These are phyloP conservation scores for Cladosporium phlei DNA, from an alignment of 2,329 filamentous ascomycete species.

Conservation along the genomic window DNA sequence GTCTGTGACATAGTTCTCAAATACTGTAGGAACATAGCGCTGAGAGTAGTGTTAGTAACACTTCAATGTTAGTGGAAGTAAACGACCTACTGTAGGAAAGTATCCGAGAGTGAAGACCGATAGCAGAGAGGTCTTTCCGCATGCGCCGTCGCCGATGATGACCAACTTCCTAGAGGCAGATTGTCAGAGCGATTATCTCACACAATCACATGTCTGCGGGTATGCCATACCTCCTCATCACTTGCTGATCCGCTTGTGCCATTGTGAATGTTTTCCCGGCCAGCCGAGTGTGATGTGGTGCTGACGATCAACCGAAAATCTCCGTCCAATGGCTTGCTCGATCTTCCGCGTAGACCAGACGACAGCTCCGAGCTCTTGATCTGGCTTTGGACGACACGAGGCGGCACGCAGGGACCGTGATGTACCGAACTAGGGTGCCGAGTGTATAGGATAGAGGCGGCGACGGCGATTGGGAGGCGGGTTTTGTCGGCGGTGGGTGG, in stretches of 20 bases:
- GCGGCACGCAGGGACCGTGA: slow-evolving; percentile 1
- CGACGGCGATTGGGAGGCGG: background rate
- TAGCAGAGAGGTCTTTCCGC: slow-evolving; percentile 94
- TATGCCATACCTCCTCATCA: slow-evolving; percentile 34
- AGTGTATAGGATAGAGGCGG: background rate
- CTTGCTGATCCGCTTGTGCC: slow-evolving; percentile 35
- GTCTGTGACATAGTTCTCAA: slow-evolving; percentile 99
- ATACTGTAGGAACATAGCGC: slow-evolving; percentile 77
- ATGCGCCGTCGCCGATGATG: slow-evolving; percentile 95
- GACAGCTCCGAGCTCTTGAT: slow-evolving; percentile 1
- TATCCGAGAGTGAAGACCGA: slow-evolving; percentile 98
- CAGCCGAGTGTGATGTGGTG: slow-evolving; percentile 9
- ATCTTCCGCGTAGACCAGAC: background rate
- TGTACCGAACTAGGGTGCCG: background rate
- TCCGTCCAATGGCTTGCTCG: slow-evolving; percentile 3
- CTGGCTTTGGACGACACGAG: slow-evolving; percentile 1
- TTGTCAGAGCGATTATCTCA: slow-evolving; percentile 11
- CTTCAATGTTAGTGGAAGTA: background rate
- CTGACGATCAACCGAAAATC: background rate
- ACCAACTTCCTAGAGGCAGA: slow-evolving; percentile 71
- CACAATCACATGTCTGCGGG: background rate
- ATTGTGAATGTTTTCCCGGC: slow-evolving; percentile 21
- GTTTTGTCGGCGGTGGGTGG: background rate
- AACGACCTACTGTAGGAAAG: slow-evolving; percentile 82
- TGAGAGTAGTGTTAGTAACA: slow-evolving; percentile 21